Conservation (phyloP, 2,329 filamentous ascomycete genomes). For the Aotearoamyces nothofagi region DNA sequence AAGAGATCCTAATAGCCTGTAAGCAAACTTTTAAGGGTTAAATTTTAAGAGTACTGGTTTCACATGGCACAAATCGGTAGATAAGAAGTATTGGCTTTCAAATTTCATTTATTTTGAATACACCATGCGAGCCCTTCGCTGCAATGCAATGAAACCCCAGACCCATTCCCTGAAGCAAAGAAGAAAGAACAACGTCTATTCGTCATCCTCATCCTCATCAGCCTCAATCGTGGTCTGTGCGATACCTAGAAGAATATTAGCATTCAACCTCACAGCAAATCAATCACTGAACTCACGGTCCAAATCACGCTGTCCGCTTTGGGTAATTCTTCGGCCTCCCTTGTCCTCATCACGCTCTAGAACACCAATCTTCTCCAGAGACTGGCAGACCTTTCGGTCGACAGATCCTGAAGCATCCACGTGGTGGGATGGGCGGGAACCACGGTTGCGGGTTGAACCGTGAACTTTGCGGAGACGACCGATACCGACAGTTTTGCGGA, state of each 20-base stretch:
- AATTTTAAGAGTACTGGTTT: no score
- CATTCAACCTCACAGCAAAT: not conserved
- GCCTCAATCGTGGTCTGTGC: conserved; percentile 67
- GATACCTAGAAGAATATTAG: conserved; percentile 34
- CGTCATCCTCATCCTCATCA: conserved; percentile 49
- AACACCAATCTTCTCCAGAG: conserved; percentile 98
- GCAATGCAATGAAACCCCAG: conserved; percentile 9
- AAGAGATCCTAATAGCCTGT: no score
- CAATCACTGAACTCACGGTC: conserved; percentile 48
- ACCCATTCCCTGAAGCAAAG: conserved; percentile 7
- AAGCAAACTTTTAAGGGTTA: no score
- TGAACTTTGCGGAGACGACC: conserved; percentile 94
- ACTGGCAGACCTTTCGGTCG: conserved; percentile 94
- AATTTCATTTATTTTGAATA: no score
- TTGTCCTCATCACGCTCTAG: conserved; percentile 97
- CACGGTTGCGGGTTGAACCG: conserved; percentile 95
- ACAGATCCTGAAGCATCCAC: conserved; percentile 89
- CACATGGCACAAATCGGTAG: no score
- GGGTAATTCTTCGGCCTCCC: conserved; percentile 95
- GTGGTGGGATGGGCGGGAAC: conserved; percentile 81
- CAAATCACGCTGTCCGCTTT: conserved; percentile 97
- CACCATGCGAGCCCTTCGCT: conserved; percentile 9
- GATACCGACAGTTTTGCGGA: conserved; percentile 98
- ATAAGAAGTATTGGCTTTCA: no score
- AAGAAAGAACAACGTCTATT: conserved; percentile 33